Evolutionary conservation across 2,329 filamentous ascomycete genomes (phyloP).

Genomic region (Penicillium paneum): DNA sequence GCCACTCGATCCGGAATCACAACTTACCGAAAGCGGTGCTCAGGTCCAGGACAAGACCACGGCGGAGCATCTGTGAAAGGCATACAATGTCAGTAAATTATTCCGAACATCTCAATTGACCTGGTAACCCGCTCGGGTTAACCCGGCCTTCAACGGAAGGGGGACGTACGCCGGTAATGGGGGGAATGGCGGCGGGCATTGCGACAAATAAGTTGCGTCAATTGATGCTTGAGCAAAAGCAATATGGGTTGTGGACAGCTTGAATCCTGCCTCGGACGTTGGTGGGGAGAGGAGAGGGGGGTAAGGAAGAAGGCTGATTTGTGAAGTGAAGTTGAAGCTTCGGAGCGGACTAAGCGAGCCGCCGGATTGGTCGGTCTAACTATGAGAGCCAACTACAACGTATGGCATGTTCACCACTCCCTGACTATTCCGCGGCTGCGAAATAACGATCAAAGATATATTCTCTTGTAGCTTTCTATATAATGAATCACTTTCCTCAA

Average conservation of each 20-base stretch:
- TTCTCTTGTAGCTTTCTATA: background rate
- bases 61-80: constrained; percentile 59
- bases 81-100: constrained; percentile 15
- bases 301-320: constrained; percentile 18
- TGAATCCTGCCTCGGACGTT: constrained; percentile 23
- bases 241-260: constrained; percentile 17
- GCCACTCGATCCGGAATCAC: constrained; percentile 12
- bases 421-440: background rate
- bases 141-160: constrained; percentile 19
- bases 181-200: constrained; percentile 44
- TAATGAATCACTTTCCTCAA: background rate
- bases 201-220: constrained; percentile 23
- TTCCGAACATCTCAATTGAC: background rate
- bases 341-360: constrained; percentile 39
- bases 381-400: background rate
- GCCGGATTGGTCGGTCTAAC: constrained; percentile 30
- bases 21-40: constrained; percentile 63
- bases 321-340: constrained; percentile 37
- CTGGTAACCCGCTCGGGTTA: constrained; percentile 19
- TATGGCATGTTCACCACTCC: constrained; percentile 2
- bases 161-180: constrained; percentile 48
- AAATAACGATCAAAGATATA: background rate
- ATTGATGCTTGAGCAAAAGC: constrained; percentile 9
- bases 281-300: constrained; percentile 23
- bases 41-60: constrained; percentile 63